A percentile compares a stretch with the other conserved stretches of the same genome.
phyloP scores from a whole-genome alignment of 2,329 filamentous ascomycete genomes.

The Cladosporium sp. region DNA sequence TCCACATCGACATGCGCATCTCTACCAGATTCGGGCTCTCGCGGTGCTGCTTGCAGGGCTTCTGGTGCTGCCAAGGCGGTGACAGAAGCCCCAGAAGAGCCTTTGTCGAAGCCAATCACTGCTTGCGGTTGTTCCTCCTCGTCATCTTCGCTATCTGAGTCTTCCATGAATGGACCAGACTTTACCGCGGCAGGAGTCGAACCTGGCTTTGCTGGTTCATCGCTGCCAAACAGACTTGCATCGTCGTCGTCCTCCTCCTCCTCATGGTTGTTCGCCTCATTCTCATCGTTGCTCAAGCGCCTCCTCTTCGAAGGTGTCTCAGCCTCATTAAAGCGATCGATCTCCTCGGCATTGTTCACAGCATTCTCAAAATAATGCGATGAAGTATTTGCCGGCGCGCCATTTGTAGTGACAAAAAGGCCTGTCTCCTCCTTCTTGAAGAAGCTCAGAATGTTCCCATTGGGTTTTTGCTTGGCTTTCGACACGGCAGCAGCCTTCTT shows the following conservation, averaged over 20 bases:
- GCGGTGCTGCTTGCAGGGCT: background rate
- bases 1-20: background rate
- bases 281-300: conserved; percentile 10
- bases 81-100: conserved; percentile 9
- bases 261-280: conserved; percentile 21
- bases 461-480: conserved; percentile 38
- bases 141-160: conserved; percentile 58
- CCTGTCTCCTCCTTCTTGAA: conserved; percentile 44
- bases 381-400: background rate
- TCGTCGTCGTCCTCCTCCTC: conserved; percentile 30
- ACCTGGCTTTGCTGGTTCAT: background rate
- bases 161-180: conserved; percentile 63
- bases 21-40: background rate
- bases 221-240: conserved; percentile 4
- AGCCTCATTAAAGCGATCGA: conserved; percentile 41
- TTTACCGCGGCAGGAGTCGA: conserved; percentile 15
- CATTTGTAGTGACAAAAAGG: conserved; percentile 34
- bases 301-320: conserved; percentile 13
- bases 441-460: conserved; percentile 50
- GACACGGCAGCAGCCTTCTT: conserved; percentile 31
- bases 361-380: conserved; percentile 18
- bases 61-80: background rate
- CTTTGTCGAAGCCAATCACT: conserved; percentile 19
- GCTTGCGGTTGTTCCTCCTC: conserved; percentile 24
- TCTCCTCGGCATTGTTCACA: conserved; percentile 19